phyloP scores from a whole-genome alignment of 768 basidiomycete genomes.

The Lactifluus piperatus region DNA sequence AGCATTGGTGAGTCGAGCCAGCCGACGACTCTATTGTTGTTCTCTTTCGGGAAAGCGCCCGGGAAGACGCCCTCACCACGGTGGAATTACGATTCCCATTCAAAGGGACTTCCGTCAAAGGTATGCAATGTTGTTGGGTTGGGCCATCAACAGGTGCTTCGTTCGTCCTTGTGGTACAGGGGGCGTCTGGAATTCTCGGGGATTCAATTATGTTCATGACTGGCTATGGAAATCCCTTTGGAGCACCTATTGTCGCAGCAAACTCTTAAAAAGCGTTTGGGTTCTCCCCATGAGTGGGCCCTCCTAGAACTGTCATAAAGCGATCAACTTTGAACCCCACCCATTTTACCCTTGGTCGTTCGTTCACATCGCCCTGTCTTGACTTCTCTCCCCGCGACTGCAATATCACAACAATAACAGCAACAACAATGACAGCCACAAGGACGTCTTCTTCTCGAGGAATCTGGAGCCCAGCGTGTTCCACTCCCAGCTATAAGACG shows the following conservation, averaged over 20 bases:
- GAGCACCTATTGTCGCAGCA: neutral
- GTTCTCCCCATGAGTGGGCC: neutral
- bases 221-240: neutral
- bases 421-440: neutral
- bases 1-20: neutral
- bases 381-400: neutral
- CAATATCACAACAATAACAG: neutral
- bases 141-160: neutral
- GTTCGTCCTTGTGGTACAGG: conserved; percentile 5
- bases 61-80: neutral
- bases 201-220: conserved; percentile 5
- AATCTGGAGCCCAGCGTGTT: neutral
- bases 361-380: neutral
- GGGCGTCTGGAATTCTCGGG: neutral
- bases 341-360: neutral
- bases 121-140: neutral
- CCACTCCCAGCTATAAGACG: neutral
- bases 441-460: neutral
- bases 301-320: neutral
- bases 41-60: neutral
- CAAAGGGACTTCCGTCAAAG: conserved; percentile 15
- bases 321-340: neutral
- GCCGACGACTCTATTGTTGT: conserved; percentile 9
- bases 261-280: neutral
- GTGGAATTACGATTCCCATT: neutral